Evolutionary conservation across 345 rosid species (phyloP).

Genomic region (Toxicodendron radicans): DNA sequence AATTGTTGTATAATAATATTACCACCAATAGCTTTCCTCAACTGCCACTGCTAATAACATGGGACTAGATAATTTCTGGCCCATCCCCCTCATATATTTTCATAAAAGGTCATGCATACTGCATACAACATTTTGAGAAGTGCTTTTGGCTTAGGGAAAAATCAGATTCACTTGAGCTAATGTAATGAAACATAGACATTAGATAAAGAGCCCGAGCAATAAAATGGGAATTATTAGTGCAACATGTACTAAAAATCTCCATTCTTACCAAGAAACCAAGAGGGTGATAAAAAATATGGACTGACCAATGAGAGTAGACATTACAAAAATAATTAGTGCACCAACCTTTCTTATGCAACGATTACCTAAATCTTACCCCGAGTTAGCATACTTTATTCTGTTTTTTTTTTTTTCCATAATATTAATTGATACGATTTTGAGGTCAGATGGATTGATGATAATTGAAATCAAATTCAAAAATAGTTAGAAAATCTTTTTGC

Average conservation of each 20-base stretch:
- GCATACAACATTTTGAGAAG: background rate
- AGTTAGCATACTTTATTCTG: background rate
- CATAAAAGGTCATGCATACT: background rate
- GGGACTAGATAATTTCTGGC: background rate
- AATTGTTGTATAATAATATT: background rate
- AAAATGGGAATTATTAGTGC: background rate
- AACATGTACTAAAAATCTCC: background rate
- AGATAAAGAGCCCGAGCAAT: too few species aligned
- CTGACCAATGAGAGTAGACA: background rate
- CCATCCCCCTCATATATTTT: background rate
- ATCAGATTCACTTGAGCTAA: constrained; percentile 3
- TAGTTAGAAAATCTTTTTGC: background rate
- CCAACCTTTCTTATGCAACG: background rate
- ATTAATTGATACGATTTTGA: constrained; percentile 4
- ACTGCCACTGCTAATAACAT: background rate
- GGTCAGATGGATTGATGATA: constrained; percentile 1
- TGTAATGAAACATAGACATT: background rate
- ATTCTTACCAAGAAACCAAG: background rate
- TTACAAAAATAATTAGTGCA: background rate
- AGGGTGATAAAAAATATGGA: background rate
- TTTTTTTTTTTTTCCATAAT: background rate
- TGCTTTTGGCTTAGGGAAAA: background rate
- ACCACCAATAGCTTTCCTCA: background rate
- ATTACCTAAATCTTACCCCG: background rate
- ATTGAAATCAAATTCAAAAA: background rate